Evolutionary conservation across 23 red algal species (phyloP).

Genomic region (Gracilariopsis chorda): DNA sequence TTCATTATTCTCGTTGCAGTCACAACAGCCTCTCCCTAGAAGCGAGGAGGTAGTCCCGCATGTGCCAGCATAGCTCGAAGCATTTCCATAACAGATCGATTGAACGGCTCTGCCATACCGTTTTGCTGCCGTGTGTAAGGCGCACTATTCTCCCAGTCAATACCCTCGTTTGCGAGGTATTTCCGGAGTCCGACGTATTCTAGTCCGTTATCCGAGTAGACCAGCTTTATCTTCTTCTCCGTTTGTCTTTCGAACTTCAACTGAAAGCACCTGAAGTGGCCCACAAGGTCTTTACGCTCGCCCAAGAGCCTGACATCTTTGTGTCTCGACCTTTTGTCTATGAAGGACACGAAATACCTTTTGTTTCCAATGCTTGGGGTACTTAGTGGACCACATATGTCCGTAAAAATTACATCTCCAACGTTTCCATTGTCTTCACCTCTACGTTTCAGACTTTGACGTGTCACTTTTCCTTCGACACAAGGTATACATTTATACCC

Average conservation of each 20-base stretch:
- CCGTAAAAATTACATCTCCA: constrained; percentile 3
- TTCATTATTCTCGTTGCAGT: background rate
- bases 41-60: background rate
- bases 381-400: background rate
- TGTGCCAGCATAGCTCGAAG: background rate
- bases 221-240: background rate
- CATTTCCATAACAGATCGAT: constrained; percentile 4
- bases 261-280: background rate
- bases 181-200: background rate
- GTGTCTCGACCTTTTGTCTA: background rate
- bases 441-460: background rate
- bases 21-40: background rate
- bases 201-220: background rate
- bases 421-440: background rate
- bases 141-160: background rate
- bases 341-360: constrained; percentile 24
- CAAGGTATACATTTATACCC: background rate
- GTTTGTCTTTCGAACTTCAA: background rate
- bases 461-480: background rate
- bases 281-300: background rate
- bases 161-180: background rate
- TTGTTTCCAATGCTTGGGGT: background rate
- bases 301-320: background rate
- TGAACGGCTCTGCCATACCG: background rate
- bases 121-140: constrained; percentile 6